A percentile compares a stretch with the other conserved stretches of the same genome.
phyloP scores from a whole-genome alignment of 495 filamentous ascomycete species.

The Penicillium pancosmium region DNA sequence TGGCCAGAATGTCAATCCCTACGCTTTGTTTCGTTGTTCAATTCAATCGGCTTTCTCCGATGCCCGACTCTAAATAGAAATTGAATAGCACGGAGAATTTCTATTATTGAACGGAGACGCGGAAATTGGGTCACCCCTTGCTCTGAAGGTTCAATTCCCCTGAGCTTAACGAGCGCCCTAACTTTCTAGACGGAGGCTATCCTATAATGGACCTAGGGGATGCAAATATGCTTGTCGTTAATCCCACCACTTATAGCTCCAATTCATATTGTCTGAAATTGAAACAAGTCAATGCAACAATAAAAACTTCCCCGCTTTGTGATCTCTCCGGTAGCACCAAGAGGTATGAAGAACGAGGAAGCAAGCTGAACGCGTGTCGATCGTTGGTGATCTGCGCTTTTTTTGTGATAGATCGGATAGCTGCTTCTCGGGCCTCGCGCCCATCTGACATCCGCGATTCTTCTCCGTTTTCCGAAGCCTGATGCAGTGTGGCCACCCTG shows the following conservation, averaged over 20 bases:
- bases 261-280: not conserved
- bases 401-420: conserved; percentile 16
- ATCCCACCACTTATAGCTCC: too few species aligned
- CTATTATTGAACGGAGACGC: not conserved
- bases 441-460: not conserved
- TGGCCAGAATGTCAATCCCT: too few species aligned
- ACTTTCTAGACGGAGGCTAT: not conserved
- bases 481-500: not conserved
- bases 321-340: not conserved
- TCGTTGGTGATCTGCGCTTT: conserved; percentile 13
- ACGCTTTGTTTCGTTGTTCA: too few species aligned
- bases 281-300: not conserved
- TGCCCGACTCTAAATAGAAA: not conserved
- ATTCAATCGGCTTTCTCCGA: not conserved
- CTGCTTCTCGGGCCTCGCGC: not conserved
- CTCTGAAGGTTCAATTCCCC: not conserved
- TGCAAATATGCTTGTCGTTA: not conserved
- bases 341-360: conserved; percentile 10
- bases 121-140: not conserved
- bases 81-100: not conserved
- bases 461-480: conserved; percentile 1
- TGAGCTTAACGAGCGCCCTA: conserved; percentile 2
- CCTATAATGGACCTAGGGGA: not conserved
- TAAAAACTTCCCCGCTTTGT: not conserved
- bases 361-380: conserved; percentile 15